These are phyloP conservation scores for Sicyos edulis DNA, from an alignment of 306 rosid genomes.

Conservation along the genomic window DNA sequence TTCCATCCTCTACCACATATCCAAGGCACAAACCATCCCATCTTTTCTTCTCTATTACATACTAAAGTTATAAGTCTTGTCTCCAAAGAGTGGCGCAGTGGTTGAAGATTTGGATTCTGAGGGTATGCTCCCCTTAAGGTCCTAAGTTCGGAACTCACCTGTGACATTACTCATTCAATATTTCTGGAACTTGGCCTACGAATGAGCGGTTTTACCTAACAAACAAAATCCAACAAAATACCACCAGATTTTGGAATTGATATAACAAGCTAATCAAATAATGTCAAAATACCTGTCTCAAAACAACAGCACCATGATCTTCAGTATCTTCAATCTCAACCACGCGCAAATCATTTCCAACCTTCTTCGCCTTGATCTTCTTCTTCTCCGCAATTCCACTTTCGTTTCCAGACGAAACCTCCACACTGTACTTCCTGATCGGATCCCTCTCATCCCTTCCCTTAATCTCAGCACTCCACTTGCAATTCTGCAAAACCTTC, in stretches of 20 bases:
- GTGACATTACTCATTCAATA: too few relatives aligned
- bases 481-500: conserved; percentile 46
- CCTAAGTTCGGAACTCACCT: too few relatives aligned
- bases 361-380: conserved; percentile 38
- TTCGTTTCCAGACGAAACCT: conserved; percentile 38
- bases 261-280: background rate
- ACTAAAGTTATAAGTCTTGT: too few relatives aligned
- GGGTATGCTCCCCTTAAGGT: too few relatives aligned
- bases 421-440: conserved; percentile 52
- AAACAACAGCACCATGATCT: conserved; percentile 52
- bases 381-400: conserved; percentile 23
- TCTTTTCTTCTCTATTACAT: too few relatives aligned
- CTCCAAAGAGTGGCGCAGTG: too few relatives aligned
- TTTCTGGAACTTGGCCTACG: too few relatives aligned
- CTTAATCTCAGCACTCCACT: conserved; percentile 79
- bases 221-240: background rate
- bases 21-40: too few relatives aligned
- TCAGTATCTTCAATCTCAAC: conserved; percentile 77
- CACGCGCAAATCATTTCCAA: conserved; percentile 38
- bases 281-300: conserved; percentile 57
- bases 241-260: background rate
- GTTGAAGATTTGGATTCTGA: too few relatives aligned
- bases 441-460: conserved; percentile 54
- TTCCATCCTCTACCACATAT: too few relatives aligned
- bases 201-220: too few relatives aligned